Base-by-base conservation (phyloP, 441 rosid species). In the Erodium texanum region DNA sequence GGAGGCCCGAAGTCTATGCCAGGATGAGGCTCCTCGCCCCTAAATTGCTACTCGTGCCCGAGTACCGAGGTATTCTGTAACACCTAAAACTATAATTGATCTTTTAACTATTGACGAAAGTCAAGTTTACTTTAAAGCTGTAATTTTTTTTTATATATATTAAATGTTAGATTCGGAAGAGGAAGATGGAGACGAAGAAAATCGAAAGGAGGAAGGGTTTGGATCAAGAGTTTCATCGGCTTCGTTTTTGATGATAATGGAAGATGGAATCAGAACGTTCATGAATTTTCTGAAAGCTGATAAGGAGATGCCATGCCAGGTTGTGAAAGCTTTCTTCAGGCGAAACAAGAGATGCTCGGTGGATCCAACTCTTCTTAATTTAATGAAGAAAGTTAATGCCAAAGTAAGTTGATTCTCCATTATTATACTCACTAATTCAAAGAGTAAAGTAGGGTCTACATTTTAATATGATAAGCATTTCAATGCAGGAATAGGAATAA, bases 41-140 rank as follows among this genome's bases (percentile, higher is more conserved):
- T 3, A 91, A 85, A 71, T 77, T 93, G 70, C 96, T 93, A 79
- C 89, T 85, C 36, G 97, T 93, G 3, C 99, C 99, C 0, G 97
- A 93, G 80, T 93, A 89, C 73, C 79, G 92, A 82, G 97, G 99
- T 86, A 83, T n/a, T n/a, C n/a, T n/a, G n/a, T n/a, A n/a, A n/a
- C n/a, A n/a, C n/a, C n/a, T 9, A 41, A 9, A 41, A 41, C 15
- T 41, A 41, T 12, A 41, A 12, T 41, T 10, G 48, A 41, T 0
- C 6, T 3, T 27, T 27, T 27, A n/a, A n/a, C n/a, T n/a, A n/a
- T n/a, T n/a, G n/a, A n/a, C n/a, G n/a, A n/a, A n/a, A n/a, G n/a
- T n/a, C n/a, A n/a, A n/a, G n/a, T n/a, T n/a, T n/a, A n/a, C n/a
- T n/a, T n/a, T n/a, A n/a, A n/a, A n/a, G n/a, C n/a, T n/a, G n/a